phyloP scores from a whole-genome alignment of 1,284 basidiomycete genomes.

The Phellopilus nigrolimitatus region DNA sequence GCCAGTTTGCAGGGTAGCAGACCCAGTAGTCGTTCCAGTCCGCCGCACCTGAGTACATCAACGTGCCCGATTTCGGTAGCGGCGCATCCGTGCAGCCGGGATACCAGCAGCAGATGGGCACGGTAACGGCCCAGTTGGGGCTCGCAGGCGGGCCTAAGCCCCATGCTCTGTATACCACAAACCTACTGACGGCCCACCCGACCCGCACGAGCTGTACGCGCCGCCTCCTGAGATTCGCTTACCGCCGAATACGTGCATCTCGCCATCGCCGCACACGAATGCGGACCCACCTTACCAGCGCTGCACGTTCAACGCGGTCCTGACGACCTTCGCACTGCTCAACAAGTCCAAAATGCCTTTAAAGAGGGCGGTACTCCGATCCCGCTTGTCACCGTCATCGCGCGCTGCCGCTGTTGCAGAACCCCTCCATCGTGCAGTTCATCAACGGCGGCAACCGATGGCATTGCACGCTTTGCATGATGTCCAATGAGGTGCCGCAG shows the following conservation, averaged over 20 bases:
- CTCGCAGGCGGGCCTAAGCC: constrained; percentile 62
- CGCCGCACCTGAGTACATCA: constrained; percentile 63
- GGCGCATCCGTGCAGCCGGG: constrained; percentile 25
- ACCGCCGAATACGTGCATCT: constrained; percentile 79
- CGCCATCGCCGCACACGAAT: constrained; percentile 76
- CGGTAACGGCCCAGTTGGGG: constrained; percentile 84
- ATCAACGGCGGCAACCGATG: constrained; percentile 97
- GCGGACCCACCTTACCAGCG: constrained; percentile 93
- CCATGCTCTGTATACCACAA: constrained; percentile 75
- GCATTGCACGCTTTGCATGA: constrained; percentile 99
- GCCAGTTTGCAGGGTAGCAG: constrained; percentile 57
- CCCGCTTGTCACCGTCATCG: constrained; percentile 89
- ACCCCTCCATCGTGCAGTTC: constrained; percentile 97
- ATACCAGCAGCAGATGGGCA: constrained; percentile 41
- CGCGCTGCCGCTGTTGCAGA: constrained; percentile 93
- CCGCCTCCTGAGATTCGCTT: constrained; percentile 88
- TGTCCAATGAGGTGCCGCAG: constrained; percentile 98
- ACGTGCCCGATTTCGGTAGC: constrained; percentile 42
- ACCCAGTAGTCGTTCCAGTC: too few relatives aligned
- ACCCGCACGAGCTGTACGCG: constrained; percentile 77
- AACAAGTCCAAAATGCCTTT: constrained; percentile 93
- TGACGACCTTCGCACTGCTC: constrained; percentile 87
- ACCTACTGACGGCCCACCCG: constrained; percentile 88
- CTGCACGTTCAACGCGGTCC: constrained; percentile 88
- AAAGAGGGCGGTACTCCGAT: constrained; percentile 75